Percentiles rank a stretch among this genome's conserved stretches.
These are phyloP conservation scores for Paspalum notatum DNA, from an alignment of 176 grass and related monocot genomes.

Conservation along the genomic window DNA sequence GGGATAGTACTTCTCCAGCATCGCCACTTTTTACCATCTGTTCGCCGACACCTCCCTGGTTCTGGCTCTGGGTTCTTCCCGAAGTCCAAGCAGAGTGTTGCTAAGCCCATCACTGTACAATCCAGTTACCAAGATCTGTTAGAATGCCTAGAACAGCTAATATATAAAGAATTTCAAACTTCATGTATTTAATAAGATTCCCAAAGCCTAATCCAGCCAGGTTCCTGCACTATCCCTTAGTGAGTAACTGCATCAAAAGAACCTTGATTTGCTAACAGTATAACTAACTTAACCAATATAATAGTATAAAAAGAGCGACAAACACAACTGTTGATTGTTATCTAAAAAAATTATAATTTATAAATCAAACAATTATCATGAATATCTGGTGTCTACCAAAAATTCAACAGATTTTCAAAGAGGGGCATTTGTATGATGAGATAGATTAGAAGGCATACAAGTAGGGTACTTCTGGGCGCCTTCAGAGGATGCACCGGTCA, in stretches of 20 bases:
- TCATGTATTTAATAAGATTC: background rate
- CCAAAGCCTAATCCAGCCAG: background rate
- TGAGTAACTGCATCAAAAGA: constrained; percentile 22
- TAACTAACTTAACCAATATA: background rate
- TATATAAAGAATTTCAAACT: constrained; percentile 10
- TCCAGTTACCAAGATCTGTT: constrained; percentile 18
- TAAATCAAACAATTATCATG: background rate
- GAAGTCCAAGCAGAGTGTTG: constrained; percentile 62
- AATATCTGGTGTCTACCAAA: background rate
- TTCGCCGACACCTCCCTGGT: constrained; percentile 63
- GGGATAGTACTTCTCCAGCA: constrained; percentile 65
- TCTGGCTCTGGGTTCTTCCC: constrained; percentile 59
- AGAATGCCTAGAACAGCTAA: constrained; percentile 35
- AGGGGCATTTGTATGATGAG: background rate
- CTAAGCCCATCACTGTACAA: constrained; percentile 61
- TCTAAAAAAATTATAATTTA: background rate
- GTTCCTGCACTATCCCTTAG: background rate
- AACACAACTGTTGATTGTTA: too few species aligned
- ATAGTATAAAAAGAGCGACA: too few species aligned
- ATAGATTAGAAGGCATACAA: constrained; percentile 53
- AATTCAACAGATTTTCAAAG: background rate
- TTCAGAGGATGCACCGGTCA: constrained; percentile 78
- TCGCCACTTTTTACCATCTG: constrained; percentile 67
- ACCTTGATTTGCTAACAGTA: background rate
- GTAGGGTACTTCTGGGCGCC: constrained; percentile 84